Evolutionary conservation across 495 filamentous ascomycete genomes (phyloP).

Genomic region (Hyaloscypha variabilis): DNA sequence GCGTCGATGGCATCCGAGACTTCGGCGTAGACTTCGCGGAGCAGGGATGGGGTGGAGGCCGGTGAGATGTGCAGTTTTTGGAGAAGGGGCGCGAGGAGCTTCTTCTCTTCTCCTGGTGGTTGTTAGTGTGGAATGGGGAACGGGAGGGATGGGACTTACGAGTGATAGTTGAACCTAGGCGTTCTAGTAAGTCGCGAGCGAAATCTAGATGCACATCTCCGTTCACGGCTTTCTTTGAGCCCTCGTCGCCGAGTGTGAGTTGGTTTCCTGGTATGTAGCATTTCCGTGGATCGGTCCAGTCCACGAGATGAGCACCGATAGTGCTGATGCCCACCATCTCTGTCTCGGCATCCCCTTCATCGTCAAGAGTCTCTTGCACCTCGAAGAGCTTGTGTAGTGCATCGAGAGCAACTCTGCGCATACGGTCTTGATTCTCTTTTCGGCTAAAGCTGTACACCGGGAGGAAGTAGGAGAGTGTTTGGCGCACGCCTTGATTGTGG

Average conservation of each 20-base stretch:
- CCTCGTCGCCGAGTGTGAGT: slow-evolving; percentile 50
- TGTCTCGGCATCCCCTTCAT: slow-evolving; percentile 73
- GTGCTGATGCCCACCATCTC: slow-evolving; percentile 77
- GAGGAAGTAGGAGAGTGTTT: slow-evolving; percentile 92
- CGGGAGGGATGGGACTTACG: slow-evolving; percentile 53
- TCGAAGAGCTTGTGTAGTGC: slow-evolving; percentile 67
- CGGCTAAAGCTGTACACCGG: slow-evolving; percentile 91
- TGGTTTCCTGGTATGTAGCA: slow-evolving; percentile 71
- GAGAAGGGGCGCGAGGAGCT: slow-evolving; percentile 74
- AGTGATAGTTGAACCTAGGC: slow-evolving; percentile 53
- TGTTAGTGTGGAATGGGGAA: slow-evolving; percentile 36
- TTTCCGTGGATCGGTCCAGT: slow-evolving; percentile 95
- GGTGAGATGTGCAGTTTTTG: slow-evolving; percentile 81
- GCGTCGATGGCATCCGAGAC: slow-evolving; percentile 70
- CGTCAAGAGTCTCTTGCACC: slow-evolving; percentile 72
- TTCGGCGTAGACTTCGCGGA: slow-evolving; percentile 53
- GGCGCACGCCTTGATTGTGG: slow-evolving; percentile 83
- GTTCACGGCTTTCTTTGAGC: slow-evolving; percentile 61
- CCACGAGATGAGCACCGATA: slow-evolving; percentile 79
- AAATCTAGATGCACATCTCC: slow-evolving; percentile 70
- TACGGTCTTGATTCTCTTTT: slow-evolving; percentile 75
- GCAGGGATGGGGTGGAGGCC: slow-evolving; percentile 49
- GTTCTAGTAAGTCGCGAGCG: slow-evolving; percentile 63
- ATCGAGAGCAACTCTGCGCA: slow-evolving; percentile 70
- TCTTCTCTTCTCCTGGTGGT: slow-evolving; percentile 78